These are phyloP conservation scores for Dissoconium aciculare DNA, from an alignment of 2,329 filamentous ascomycete species.

Conservation along the genomic window DNA sequence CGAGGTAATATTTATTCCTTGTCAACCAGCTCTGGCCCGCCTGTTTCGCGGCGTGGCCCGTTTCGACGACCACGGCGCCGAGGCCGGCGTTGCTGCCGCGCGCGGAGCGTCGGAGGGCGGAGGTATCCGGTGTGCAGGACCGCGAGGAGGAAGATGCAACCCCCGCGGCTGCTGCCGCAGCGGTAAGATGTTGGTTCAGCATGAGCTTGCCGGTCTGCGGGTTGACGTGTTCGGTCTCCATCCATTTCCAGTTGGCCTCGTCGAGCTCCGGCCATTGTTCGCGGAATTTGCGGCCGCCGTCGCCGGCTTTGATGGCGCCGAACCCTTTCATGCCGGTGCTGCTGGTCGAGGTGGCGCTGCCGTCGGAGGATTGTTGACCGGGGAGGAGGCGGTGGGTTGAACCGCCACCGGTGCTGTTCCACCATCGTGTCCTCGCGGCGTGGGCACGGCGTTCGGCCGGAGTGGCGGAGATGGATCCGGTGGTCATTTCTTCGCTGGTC, in stretches of 20 bases:
- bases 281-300: constrained; percentile 81
- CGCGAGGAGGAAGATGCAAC: neutral
- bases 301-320: constrained; percentile 67
- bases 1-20: constrained; percentile 62
- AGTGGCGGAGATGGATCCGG: constrained; percentile 67
- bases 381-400: constrained; percentile 39
- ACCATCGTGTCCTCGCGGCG: constrained; percentile 72
- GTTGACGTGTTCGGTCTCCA: constrained; percentile 70
- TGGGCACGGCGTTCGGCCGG: constrained; percentile 64
- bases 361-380: constrained; percentile 5
- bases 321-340: constrained; percentile 46
- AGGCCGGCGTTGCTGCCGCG: constrained; percentile 41
- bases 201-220: constrained; percentile 48
- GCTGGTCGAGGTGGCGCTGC: constrained; percentile 22
- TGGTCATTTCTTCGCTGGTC: constrained; percentile 98
- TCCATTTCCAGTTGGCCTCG: constrained; percentile 81
- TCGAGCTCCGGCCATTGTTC: constrained; percentile 84
- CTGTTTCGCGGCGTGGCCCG: constrained; percentile 57
- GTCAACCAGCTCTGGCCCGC: constrained; percentile 71
- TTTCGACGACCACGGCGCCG: constrained; percentile 57
- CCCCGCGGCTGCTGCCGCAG: constrained; percentile 47
- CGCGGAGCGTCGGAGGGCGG: neutral
- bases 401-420: constrained; percentile 88
- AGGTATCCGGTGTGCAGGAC: neutral
- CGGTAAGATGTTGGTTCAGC: constrained; percentile 9